Base-by-base conservation (phyloP, 2,329 filamentous ascomycete genomes). In the Reticulascus tulasneorum region DNA sequence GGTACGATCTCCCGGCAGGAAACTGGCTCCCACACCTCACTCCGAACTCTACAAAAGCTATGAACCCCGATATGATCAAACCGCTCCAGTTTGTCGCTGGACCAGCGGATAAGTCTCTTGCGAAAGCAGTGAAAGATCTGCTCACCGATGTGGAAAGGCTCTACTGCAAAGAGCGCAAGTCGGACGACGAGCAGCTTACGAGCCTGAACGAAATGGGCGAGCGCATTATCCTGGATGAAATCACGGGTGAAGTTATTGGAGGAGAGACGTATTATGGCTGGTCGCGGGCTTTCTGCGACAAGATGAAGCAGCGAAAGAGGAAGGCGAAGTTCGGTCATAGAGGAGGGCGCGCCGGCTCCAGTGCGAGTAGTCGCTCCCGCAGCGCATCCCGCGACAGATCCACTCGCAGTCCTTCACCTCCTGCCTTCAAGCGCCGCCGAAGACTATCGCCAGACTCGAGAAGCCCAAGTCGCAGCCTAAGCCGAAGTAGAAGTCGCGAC, bases 231-330 rank as follows among this genome's bases (percentile, higher is more conserved):
- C 57, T 77, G 4, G 79, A 88, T 48, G 77, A 82, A 47, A 63
- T 77, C n/a, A 83, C 77, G 0, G 81, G 81, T 1, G 77, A 84
- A 4, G 62, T 82, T 3, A 55, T 81, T 7, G 69, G 72, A 7
- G 82, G 81, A 2, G 81, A 86, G 45, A 86, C 84, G 1, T 94
- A 94, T 57, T 94, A 94, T 54, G 89, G 88, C 42, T 94, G 89
- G 89, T 91, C 87, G 6, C 74, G 77, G 24, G 67, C 69, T 1
- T 93, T 94, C 48, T 94, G 86, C 55, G 71, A 86, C 47, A 85
- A 84, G 52, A 93, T 93, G 84, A 87, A 83, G 60, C 63, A 69
- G 33, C 67, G 74, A 23, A 60, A 55, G 19, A 63, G 55, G 28
- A 66, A 61, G 37, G 48, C 48, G 10, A 47, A 40, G 31, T 47